A percentile compares a stretch with the other conserved stretches of the same genome.
Conservation (phyloP, 352 stramenopile genomes). For the Plasmopara viticola region DNA sequence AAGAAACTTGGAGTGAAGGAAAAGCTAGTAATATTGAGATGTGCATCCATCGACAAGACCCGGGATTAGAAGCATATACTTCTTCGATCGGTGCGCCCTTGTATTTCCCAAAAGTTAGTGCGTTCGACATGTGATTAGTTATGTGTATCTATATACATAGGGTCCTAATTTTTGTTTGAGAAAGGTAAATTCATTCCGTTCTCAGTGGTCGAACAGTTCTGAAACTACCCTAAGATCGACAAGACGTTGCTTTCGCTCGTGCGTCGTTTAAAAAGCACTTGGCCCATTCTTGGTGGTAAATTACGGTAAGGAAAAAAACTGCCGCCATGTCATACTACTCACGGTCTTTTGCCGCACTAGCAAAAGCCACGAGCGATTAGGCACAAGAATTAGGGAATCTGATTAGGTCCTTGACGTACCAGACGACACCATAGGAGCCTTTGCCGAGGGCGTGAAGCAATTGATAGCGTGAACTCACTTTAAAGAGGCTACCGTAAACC, state of each 20-base stretch:
- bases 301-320: background rate
- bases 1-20: background rate
- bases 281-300: constrained; percentile 1
- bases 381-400: background rate
- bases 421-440: constrained; percentile 89
- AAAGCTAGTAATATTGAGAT: background rate
- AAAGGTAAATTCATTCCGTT: background rate
- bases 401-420: constrained; percentile 23
- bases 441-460: constrained; percentile 86
- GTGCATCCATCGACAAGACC: background rate
- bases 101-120: background rate
- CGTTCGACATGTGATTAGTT: background rate
- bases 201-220: background rate
- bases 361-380: background rate
- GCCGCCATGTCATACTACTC: no score
- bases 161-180: background rate
- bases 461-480: constrained; percentile 77
- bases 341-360: constrained; percentile 67
- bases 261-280: background rate
- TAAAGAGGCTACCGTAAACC: constrained; percentile 79
- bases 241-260: background rate
- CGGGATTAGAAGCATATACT: constrained; percentile 1
- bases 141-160: constrained; percentile 2
- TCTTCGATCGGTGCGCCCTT: background rate
- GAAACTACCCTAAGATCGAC: background rate